phyloP scores from a whole-genome alignment of 208 protist species.

The Tritrichomonas musculus region DNA sequence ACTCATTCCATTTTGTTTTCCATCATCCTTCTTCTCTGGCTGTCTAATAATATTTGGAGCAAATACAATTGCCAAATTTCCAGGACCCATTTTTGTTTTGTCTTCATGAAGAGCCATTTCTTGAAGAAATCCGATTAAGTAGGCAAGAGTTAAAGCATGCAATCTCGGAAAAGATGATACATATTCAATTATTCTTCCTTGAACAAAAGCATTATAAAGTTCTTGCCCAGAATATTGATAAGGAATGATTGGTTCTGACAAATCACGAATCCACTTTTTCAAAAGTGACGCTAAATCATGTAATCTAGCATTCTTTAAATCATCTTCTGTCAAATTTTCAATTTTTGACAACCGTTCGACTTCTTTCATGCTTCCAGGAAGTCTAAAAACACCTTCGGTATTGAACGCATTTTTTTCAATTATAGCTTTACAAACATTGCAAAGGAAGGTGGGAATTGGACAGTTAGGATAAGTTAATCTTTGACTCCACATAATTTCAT shows the following conservation, averaged over 20 bases:
- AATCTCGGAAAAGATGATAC: neutral
- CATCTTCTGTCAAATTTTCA: neutral
- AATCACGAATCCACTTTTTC: neutral
- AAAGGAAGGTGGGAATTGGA: neutral
- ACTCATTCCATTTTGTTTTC: too few species aligned
- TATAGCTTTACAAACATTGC: neutral
- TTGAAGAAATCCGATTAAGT: constrained; percentile 12
- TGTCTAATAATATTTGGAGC: neutral
- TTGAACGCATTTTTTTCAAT: neutral
- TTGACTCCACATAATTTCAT: constrained; percentile 19
- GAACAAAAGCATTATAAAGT: neutral
- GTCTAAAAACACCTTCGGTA: neutral
- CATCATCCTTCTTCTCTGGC: neutral
- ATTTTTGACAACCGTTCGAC: neutral
- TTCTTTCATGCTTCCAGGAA: neutral
- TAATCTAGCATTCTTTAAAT: neutral
- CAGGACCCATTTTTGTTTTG: neutral
- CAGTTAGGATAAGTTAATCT: neutral
- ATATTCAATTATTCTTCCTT: neutral
- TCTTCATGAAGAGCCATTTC: neutral
- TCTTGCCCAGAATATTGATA: too few species aligned
- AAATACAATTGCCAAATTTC: neutral
- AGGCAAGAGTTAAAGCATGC: neutral
- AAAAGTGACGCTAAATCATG: neutral
- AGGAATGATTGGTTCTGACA: neutral